Evolutionary conservation across 805 yeast species (phyloP), one percentile per base, ranked within the genome.

Genomic region (Candida fluviatilis): DNA sequence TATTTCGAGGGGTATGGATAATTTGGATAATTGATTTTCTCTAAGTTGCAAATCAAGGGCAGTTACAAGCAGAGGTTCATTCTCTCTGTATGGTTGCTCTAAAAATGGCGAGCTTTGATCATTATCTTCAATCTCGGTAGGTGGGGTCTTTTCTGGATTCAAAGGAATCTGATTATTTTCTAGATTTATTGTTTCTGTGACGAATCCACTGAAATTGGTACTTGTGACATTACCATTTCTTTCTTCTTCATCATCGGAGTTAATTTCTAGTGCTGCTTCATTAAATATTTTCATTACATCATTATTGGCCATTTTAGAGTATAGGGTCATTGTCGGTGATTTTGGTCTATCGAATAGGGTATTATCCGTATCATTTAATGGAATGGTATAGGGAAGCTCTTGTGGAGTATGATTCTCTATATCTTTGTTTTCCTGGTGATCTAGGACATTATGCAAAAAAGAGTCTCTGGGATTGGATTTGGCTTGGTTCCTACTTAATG

Each of bases 271-370:
- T 3, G 69, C 59, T 1, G 77, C 76, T 35, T 73, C 77, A 51
- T 82, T 85, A 55, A 87, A 84, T 88, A 88, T 84, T 12, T 76
- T 73, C 44, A 75, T 66, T 0, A 88, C 81, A 48, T 87, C 96
- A 38, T 78, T 75, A 40, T 79, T 74, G 2, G 95, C 91, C 50
- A 80, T 78, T 36, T 79, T 78, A 0, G 95, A 83, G 53, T 74
- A 82, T 52, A 82, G 62, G 0, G 96, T 89, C 46, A 84, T 73
- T 0, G 96, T 88, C 1, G 95, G 95, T 0, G 95, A 83, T 11
- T 69, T 64, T 3, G 78, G 73, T 12, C 45, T 45, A n/a, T 23
- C 32, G 21, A 35, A 37, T 1, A 46, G 29, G 2, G 50, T 36
- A 26, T 49, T 51, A 13, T 41, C 50, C 28, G 51, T 47, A 48